Conservation (phyloP, 441 rosid genomes). For the Jatropha podagrica region DNA sequence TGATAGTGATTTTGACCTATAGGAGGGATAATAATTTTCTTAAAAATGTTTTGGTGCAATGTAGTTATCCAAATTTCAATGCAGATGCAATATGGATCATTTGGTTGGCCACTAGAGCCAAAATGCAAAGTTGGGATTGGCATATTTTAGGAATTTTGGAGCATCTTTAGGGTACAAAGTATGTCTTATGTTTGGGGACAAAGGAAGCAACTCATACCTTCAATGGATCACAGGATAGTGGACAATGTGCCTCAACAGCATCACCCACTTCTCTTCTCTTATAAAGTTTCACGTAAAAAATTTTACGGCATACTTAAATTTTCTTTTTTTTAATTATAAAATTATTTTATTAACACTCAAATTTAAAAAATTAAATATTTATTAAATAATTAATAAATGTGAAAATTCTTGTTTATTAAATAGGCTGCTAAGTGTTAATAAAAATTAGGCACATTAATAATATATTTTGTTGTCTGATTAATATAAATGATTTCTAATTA, state of each 20-base stretch:
- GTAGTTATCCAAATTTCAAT: slow-evolving; percentile 10
- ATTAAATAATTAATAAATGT: too few species aligned
- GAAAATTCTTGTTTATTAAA: too few species aligned
- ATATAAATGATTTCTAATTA: too few species aligned
- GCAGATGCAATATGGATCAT: slow-evolving; percentile 24
- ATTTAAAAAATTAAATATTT: too few species aligned
- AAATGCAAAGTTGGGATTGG: slow-evolving; percentile 18
- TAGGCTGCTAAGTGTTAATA: too few species aligned
- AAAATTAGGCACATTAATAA: too few species aligned
- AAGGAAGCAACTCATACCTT: slow-evolving; percentile 23
- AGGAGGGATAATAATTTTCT: too few species aligned
- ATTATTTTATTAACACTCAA: too few species aligned
- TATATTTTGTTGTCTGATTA: too few species aligned
- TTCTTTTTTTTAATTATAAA: too few species aligned
- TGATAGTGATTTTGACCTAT: slow-evolving; percentile 33
- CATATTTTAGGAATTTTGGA: slow-evolving; percentile 20
- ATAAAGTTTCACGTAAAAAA: too few species aligned
- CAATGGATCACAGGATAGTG: slow-evolving; percentile 16
- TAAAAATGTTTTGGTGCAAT: neutral
- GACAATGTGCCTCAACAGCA: slow-evolving; percentile 35
- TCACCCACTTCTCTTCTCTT: slow-evolving; percentile 24
- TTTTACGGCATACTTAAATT: too few species aligned
- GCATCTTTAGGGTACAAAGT: slow-evolving; percentile 36
- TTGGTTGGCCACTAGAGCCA: slow-evolving; percentile 41
- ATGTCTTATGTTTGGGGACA: slow-evolving; percentile 37